Base-by-base conservation (phyloP, 805 yeast genomes). In the Cyberlindnera maritima region DNA sequence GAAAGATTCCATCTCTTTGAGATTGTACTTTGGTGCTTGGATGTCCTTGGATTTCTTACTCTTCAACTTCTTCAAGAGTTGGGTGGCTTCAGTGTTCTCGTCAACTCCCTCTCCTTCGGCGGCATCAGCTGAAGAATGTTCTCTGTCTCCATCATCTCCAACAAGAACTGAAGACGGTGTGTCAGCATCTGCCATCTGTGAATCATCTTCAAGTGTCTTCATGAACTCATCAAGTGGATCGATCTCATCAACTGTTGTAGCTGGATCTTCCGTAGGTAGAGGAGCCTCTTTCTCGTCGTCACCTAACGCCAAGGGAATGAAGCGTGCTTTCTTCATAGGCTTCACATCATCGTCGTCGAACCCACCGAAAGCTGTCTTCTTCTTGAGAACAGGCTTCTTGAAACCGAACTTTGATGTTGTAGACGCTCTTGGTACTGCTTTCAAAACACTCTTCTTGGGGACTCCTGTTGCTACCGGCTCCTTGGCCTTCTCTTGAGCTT, bases 141-240 rank as follows among this genome's bases (percentile, higher is more conserved):
- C 31, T 11, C 13, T 14, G n/a, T 52, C 61, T 25, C 39, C 51
- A 12, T 13, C 45, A 17, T 40, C 34, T 3, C 32, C 43, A n/a
- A 29, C 28, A 15, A 39, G 14, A 3, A 31, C 36, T 3, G 42
- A 5, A 25, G 14, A 9, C 10, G 33, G 8, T 7, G 33, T 9
- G 11, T 31, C 37, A 15, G 6, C 37, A 20, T 20, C 28, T 3
- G 26, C n/a, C 35, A 35, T 25, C 17, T 26, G 32, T 2, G 52
- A 63, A 21, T 61, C 67, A 23, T 43, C 48, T 8, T 48, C 46
- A 5, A 58, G 20, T 12, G 50, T 48, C 1, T 60, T 51, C 77
- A 79, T 75, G 52, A 66, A 76, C 14, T 63, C 68, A 44, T 80
- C 82, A 19, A 77, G 56, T 1, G 80, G 70, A 50, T 77, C 83